Evolutionary conservation across 306 rosid species (phyloP).

Genomic region (Quercus bicolor): DNA sequence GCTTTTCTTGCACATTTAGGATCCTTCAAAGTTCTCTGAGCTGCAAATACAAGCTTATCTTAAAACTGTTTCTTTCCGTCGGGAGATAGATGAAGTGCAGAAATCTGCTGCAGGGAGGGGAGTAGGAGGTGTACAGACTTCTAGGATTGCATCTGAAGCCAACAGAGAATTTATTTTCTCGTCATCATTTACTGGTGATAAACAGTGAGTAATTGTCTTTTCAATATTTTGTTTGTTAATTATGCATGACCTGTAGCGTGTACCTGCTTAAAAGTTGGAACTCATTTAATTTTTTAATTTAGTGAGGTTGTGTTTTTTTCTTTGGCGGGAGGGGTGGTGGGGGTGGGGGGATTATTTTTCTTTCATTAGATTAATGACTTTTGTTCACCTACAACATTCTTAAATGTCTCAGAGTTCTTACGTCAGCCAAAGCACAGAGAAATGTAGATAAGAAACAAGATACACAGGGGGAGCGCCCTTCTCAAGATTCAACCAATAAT

Average conservation of each 20-base stretch:
- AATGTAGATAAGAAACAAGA: conserved; percentile 43
- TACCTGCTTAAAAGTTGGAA: conserved; percentile 5
- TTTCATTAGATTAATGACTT: background rate
- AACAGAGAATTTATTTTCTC: conserved; percentile 92
- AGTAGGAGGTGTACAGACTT: conserved; percentile 80
- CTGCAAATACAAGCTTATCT: conserved; percentile 93
- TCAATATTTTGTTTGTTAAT: conserved; percentile 8
- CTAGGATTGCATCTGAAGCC: conserved; percentile 91
- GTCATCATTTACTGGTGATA: conserved; percentile 86
- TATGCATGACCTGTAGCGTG: background rate
- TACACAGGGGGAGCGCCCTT: conserved; percentile 27
- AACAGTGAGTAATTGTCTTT: conserved; percentile 56
- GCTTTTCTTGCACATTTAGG: conserved; percentile 41
- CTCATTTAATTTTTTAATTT: conserved; percentile 4
- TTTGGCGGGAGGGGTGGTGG: conserved; percentile 7
- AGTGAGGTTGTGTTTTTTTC: background rate
- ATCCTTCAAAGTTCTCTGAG: conserved; percentile 89
- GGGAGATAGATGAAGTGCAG: conserved; percentile 90
- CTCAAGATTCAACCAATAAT: conserved; percentile 31
- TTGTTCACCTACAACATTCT: conserved; percentile 13
- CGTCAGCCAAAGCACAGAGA: conserved; percentile 49
- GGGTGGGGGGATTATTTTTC: background rate
- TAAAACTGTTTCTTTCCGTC: conserved; percentile 94
- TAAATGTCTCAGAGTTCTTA: conserved; percentile 57
- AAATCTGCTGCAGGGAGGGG: conserved; percentile 81